Base-by-base conservation (phyloP, 1,284 basidiomycete species). In the Testicularia cyperi region DNA sequence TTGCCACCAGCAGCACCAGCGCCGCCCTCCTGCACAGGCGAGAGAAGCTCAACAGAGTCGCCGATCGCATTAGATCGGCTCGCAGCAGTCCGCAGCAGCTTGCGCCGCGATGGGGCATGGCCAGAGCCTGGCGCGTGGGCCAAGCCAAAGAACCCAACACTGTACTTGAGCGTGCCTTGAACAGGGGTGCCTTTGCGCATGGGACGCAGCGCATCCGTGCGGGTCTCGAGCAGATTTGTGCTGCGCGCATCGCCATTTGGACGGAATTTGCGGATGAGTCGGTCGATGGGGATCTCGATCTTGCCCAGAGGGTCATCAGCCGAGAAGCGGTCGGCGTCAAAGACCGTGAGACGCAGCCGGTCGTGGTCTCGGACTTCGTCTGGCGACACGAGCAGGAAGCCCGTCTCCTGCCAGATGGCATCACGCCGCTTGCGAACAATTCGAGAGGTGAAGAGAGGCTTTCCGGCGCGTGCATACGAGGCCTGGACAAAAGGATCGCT, bases 251-350 rank as follows among this genome's bases (percentile, higher is more conserved):
- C 44, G 21, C 43, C 53, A 0, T 48, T 41, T 6, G 47, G 44
- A 6, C 36, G 30, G 28, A 49, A 53, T 16, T 55, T 52, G 32
- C 48, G 54, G 22, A 71, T 67, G 22, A 73, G 65, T 1, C 49
- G 40, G 31, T 60, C 62, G 30, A 73, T 38, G 3, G 56, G 56
- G 27, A 73, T 51, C 22, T 71, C 69, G 20, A 73, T 36, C 44
- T 70, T 67, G 36, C 71, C 71, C 0, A 73, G 54, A n/a, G 66
- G 64, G 31, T 74, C 71, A 29, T 74, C 71, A 4, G 62, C 62
- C n/a, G 64, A 68, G 55, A 74, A 74, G 18, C 71, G 66, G 24
- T 74, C 71, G 20, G 71, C 69, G 35, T 71, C 69, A 29, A 65
- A 70, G 19, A 71, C 62, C 4, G 57, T 62, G 32, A 74, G 38